Evolutionary conservation across 768 basidiomycete species (phyloP).

Genomic region (Lanmaoa rubissima): DNA sequence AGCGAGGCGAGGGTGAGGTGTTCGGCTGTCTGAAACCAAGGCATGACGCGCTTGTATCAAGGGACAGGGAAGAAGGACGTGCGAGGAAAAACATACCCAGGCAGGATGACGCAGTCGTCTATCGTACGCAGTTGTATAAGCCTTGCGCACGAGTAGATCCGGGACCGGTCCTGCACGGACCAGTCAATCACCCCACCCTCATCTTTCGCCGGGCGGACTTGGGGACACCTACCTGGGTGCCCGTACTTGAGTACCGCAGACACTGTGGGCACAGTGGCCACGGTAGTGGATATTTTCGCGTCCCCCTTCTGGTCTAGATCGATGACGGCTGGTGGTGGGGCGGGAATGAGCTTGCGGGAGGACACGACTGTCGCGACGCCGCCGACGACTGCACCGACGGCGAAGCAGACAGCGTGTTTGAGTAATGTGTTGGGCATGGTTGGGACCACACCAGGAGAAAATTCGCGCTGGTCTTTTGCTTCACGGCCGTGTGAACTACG

Average conservation of each 20-base stretch:
- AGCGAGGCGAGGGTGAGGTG: slow-evolving; percentile 83
- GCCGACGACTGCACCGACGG: slow-evolving; percentile 78
- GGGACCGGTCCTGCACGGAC: slow-evolving; percentile 70
- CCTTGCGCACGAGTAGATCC: slow-evolving; percentile 75
- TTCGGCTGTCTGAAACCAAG: slow-evolving; percentile 75
- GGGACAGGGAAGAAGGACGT: too few species aligned
- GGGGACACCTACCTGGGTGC: slow-evolving; percentile 20
- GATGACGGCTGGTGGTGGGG: slow-evolving; percentile 36
- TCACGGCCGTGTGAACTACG: neutral
- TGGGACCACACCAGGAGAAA: neutral
- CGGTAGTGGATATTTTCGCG: slow-evolving; percentile 39
- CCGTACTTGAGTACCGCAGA: slow-evolving; percentile 51
- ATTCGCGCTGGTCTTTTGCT: neutral
- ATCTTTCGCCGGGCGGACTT: neutral
- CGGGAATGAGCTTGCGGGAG: slow-evolving; percentile 27
- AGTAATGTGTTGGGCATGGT: slow-evolving; percentile 47
- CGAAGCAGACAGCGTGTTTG: slow-evolving; percentile 71
- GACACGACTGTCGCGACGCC: slow-evolving; percentile 57
- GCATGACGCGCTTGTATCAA: neutral
- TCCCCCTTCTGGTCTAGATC: slow-evolving; percentile 46
- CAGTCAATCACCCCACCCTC: neutral
- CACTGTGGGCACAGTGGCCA: slow-evolving; percentile 11
- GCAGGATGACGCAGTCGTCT: slow-evolving; percentile 86
- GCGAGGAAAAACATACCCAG: slow-evolving; percentile 59
- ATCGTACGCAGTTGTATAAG: slow-evolving; percentile 90